These are phyloP conservation scores for Exophiala sideris DNA, from an alignment of 2,329 filamentous ascomycete genomes.

Conservation along the genomic window DNA sequence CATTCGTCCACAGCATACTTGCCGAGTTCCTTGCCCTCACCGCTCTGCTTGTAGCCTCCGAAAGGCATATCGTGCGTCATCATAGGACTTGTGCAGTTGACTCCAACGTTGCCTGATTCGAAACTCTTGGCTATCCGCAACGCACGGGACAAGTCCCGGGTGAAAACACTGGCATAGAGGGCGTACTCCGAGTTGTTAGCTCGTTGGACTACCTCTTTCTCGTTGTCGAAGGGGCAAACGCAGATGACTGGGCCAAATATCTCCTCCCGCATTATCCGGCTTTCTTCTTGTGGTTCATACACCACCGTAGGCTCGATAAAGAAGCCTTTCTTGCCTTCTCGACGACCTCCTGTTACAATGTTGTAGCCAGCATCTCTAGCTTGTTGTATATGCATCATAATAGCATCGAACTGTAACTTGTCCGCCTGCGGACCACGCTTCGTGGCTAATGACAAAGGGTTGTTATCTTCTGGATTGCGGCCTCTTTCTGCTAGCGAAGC, in stretches of 20 bases:
- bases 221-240: conserved; percentile 59
- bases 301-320: conserved; percentile 60
- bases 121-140: conserved; percentile 52
- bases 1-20: conserved; percentile 55
- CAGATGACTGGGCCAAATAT: conserved; percentile 65
- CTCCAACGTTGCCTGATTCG: conserved; percentile 59
- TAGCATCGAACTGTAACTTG: conserved; percentile 61
- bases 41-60: conserved; percentile 33
- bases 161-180: conserved; percentile 59
- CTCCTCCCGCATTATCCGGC: conserved; percentile 56
- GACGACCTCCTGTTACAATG: conserved; percentile 49
- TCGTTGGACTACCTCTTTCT: conserved; percentile 57
- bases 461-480: conserved; percentile 32
- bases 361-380: conserved; percentile 54
- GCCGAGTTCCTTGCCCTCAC: conserved; percentile 31
- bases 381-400: conserved; percentile 55
- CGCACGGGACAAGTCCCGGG: conserved; percentile 50
- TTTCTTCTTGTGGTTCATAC: conserved; percentile 54
- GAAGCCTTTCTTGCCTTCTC: conserved; percentile 49
- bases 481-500: conserved; percentile 37
- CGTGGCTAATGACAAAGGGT: conserved; percentile 47
- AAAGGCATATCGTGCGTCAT: conserved; percentile 35
- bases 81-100: conserved; percentile 49
- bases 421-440: conserved; percentile 66
- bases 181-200: conserved; percentile 54